phyloP scores from a whole-genome alignment of 495 filamentous ascomycete species.

The Neurospora cerealis region DNA sequence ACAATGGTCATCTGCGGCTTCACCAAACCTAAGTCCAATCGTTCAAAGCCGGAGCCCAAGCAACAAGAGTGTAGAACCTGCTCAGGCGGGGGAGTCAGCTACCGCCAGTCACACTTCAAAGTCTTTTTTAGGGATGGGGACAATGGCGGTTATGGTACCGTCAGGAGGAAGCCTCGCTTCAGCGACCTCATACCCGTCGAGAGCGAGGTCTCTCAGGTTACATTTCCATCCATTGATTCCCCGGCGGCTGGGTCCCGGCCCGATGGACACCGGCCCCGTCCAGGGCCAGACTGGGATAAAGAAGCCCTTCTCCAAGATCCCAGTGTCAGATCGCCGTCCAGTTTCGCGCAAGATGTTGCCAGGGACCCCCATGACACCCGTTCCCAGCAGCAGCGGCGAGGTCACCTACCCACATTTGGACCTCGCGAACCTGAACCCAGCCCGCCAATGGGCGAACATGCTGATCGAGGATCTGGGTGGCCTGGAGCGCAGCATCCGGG shows the following conservation, averaged over 20 bases:
- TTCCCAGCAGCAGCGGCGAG: background rate
- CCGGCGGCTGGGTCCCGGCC: slow-evolving; percentile 1
- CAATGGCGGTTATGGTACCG: slow-evolving; percentile 1
- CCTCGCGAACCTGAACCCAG: slow-evolving; percentile 9
- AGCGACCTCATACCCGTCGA: slow-evolving; percentile 26
- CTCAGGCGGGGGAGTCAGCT: slow-evolving; percentile 3
- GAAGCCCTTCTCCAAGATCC: background rate
- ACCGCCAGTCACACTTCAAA: slow-evolving; percentile 1
- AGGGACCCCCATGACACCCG: background rate
- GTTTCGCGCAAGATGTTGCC: background rate
- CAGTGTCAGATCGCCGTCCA: background rate
- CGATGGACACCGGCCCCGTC: background rate
- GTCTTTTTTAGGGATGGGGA: slow-evolving; percentile 29
- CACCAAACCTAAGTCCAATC: slow-evolving; percentile 37
- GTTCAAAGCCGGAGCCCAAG: slow-evolving; percentile 26
- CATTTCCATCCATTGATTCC: slow-evolving; percentile 8
- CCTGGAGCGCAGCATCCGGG: slow-evolving; percentile 5
- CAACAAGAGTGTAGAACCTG: background rate
- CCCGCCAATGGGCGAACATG: slow-evolving; percentile 10
- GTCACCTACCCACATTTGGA: slow-evolving; percentile 1
- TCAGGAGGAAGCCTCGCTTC: slow-evolving; percentile 8
- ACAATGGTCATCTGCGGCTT: slow-evolving; percentile 40
- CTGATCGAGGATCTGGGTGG: slow-evolving; percentile 11
- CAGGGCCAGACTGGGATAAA: background rate
- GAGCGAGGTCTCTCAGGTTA: slow-evolving; percentile 2